Base-by-base conservation (phyloP, 164 flowering plant species). In the Litsea cubeba region DNA sequence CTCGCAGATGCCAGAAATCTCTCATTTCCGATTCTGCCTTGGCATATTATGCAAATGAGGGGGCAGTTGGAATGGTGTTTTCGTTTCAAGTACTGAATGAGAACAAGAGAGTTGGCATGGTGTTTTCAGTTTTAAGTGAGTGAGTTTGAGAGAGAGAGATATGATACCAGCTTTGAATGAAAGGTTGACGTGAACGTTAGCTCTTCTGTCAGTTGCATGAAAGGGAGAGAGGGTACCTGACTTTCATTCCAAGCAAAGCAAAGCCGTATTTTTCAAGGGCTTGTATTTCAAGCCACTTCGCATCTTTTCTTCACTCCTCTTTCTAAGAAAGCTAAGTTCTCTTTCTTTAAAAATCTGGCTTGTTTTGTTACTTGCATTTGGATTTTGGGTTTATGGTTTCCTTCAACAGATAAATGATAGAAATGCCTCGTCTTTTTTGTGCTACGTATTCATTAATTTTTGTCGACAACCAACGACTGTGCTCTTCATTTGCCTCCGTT, bases 181-280 rank as follows among this genome's bases (percentile, higher is more conserved):
- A 83, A 79, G 87, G 32, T 85, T 88, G 88, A 85, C 85, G 87
- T 86, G 80, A 86, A 91, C 79, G 88, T 79, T 77, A 80, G 79
- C 80, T 84, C 84, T 80, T 71, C 67, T 62, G 63, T 69, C 40
- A 68, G 71, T 51, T 58, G 40, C 40, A 68, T 62, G 60, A 65
- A 64, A 22, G 50, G 6, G 63, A 46, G 65, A 14, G 65, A 14
- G 11, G 20, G 64, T 66, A 1, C 72, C 72, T 81, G 81, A 85
- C 93, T 85, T 90, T 78, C 79, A 83, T 85, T 88, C 75, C 71
- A 90, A 87, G 88, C 82, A 76, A 92, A 92, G 95, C 88, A 88
- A 89, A 69, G 79, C 35, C 12, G 15, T 25, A 17, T 57, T 62
- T 74, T 78, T 71, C 75, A 73, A 66, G 71, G 62, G 72, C 90